Base-by-base conservation (phyloP, 2,329 filamentous ascomycete species). In the Leptographium wingfieldii region DNA sequence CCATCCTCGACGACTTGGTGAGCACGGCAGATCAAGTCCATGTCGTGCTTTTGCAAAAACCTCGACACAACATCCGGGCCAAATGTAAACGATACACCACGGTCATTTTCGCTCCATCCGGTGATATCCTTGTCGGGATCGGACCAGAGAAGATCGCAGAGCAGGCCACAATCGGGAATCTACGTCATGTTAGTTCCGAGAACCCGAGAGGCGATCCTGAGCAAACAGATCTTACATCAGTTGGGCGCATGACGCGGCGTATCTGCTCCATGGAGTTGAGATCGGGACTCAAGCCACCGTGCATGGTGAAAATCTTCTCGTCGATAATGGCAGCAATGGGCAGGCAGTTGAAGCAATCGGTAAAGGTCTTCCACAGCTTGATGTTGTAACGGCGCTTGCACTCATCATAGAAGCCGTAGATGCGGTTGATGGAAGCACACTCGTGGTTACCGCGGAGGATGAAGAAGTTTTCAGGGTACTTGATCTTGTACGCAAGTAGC, bases 271-370 rank as follows among this genome's bases (percentile, higher is more conserved):
- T 99, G 40, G 92, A 96, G 82, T 97, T 96, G 66, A 99, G 81
- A 73, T 96, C 94, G 53, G 94, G 94, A 74, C 91, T 96, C 70
- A 99, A 78, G 71, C 94, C 94, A 72, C 94, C 94, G 77, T 99
- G 94, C 92, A 99, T 96, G 71, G 92, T 96, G 80, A 99, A 97
- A 72, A 99, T 99, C 87, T 97, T 99, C 81, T 96, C 94, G 71
- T 96, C 92, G 69, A 99, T 96, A 76, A 99, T 99, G 67, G 94
- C 92, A 61, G 92, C 94, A 73, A 99, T 97, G 55, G 92, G 92
- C 71, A 97, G 77, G 77, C 91, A 96, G 81, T 99, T 99, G 84
- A 99, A 99, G 82, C 92, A 96, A 74, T 99, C 92, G 65, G 92
- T 96, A 73, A 99, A 97, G 1, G 92, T 97, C 83, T 99, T 99